A percentile compares a stretch with the other conserved stretches of the same genome.
Conservation (phyloP, 306 rosid genomes). For the Cucurbita moschata region DNA sequence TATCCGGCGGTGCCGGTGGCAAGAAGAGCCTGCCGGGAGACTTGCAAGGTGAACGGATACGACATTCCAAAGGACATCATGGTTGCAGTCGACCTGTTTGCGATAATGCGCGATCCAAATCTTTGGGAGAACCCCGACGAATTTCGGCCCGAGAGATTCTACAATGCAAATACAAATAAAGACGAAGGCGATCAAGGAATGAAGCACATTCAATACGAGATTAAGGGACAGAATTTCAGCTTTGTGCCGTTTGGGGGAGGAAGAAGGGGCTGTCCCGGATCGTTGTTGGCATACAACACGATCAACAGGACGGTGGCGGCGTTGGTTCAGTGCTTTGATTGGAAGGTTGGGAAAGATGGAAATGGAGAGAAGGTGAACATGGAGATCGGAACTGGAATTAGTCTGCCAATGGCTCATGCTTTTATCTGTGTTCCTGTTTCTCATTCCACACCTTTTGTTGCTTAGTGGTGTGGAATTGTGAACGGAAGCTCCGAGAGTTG, state of each 20-base stretch:
- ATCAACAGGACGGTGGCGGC: slow-evolving; percentile 22
- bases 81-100: slow-evolving; percentile 33
- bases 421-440: slow-evolving; percentile 5
- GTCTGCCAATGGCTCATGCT: slow-evolving; percentile 26
- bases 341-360: slow-evolving; percentile 28
- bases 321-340: slow-evolving; percentile 51
- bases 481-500: too few relatives aligned
- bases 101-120: slow-evolving; percentile 37
- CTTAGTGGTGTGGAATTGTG: neutral
- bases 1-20: slow-evolving; percentile 28
- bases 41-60: slow-evolving; percentile 25
- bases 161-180: neutral
- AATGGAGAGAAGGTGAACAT: slow-evolving; percentile 20
- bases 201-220: neutral
- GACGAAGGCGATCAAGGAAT: slow-evolving; percentile 8
- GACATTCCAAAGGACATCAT: slow-evolving; percentile 25
- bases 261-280: slow-evolving; percentile 35
- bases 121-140: slow-evolving; percentile 27
- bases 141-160: slow-evolving; percentile 32
- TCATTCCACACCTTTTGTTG: slow-evolving; percentile 11
- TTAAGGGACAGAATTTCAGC: slow-evolving; percentile 14
- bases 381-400: slow-evolving; percentile 31
- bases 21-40: slow-evolving; percentile 21
- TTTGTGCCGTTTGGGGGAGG: slow-evolving; percentile 39
- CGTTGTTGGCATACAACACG: slow-evolving; percentile 21